Percentiles rank a stretch among this genome's conserved stretches.
Conservation (phyloP, 306 rosid genomes). For the Prunus mume region DNA sequence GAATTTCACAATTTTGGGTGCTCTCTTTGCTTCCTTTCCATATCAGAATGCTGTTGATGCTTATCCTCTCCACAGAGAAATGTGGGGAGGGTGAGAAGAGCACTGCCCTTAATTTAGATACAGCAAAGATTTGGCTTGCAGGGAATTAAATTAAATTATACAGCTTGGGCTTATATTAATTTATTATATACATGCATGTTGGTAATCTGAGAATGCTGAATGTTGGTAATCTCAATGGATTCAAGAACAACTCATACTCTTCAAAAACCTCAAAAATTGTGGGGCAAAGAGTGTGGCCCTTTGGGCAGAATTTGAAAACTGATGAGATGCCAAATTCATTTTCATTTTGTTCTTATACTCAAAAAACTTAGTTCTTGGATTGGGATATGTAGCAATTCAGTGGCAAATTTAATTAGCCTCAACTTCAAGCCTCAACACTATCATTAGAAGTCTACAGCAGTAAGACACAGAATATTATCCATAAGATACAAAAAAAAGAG, state of each 20-base stretch:
- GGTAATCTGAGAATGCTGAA: not conserved
- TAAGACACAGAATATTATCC: slow-evolving; percentile 2
- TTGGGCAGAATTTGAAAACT: not conserved
- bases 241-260: not conserved
- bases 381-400: not conserved
- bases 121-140: too few species aligned
- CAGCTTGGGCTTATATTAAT: too few species aligned
- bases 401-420: not conserved
- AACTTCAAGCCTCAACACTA: not conserved
- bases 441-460: not conserved
- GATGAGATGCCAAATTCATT: not conserved
- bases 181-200: too few species aligned
- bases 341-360: not conserved
- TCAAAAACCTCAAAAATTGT: not conserved
- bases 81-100: too few species aligned
- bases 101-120: too few species aligned
- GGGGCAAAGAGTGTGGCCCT: too few species aligned
- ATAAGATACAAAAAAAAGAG: slow-evolving; percentile 6
- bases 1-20: too few species aligned
- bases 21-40: too few species aligned
- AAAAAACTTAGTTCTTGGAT: not conserved
- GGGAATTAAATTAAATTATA: too few species aligned
- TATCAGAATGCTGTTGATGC: too few species aligned
- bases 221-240: not conserved
- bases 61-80: too few species aligned